Evolutionary conservation across 2,329 filamentous ascomycete genomes (phyloP), one percentile per base, ranked within the genome.

Genomic region (Davidsoniella virescens): DNA sequence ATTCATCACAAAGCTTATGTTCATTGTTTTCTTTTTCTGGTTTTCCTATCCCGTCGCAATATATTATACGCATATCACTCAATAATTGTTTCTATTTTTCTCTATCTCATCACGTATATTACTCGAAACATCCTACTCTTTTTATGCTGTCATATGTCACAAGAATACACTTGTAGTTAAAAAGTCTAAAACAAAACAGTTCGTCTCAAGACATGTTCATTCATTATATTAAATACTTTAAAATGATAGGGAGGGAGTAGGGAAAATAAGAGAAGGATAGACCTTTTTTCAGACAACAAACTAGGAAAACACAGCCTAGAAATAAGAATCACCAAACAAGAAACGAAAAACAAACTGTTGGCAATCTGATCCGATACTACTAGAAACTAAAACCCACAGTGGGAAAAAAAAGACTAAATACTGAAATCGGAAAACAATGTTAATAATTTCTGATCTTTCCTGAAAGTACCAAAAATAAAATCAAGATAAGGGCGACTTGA

Each of bases 201-300:
- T 42, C 29, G 39, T 49, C 25, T 42, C 37, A 41, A 41, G 2
- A 43, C 9, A 36, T 49, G 16, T 49, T 36, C 38, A 49, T 49
- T 49, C 40, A 18, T 42, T 42, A 42, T 41, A 49, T 49, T 49
- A 49, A 23, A 49, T 42, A 49, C 29, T 47, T 47, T 12, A 33
- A 33, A 33, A 12, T 8, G 38, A 48, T 26, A 40, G 33, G 20
- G 14, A 43, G 17, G 26, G 33, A 26, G 20, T 20, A 20, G 20
- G 20, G 20, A 4, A 20, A 20, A 20, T 20, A 20, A 20, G 20
- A 20, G 20, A 20, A 20, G 20, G 26, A 33, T 33, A 12, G 26
- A 10, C 26, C 26, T 33, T 33, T 12, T 33, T 33, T 33, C 26
- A 48, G 44, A 47, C 23, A 23, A 40, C 23, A 48, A 50, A 37